phyloP scores from a whole-genome alignment of 192 early-diverging fungal species.

The Backusella tuberculispora region DNA sequence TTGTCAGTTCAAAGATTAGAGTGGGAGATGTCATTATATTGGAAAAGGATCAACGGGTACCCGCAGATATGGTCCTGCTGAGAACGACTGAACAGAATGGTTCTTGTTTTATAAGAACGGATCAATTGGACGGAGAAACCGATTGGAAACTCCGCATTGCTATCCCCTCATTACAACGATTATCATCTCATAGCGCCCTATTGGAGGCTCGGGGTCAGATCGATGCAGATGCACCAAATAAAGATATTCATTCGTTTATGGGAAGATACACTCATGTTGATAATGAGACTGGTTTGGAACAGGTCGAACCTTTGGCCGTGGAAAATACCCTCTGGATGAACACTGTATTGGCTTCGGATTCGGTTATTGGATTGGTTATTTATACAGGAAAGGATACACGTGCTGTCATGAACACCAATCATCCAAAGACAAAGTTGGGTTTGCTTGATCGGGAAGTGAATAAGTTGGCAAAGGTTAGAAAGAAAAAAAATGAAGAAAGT shows the following conservation, averaged over 20 bases:
- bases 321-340: slow-evolving; percentile 97
- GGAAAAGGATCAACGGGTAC: slow-evolving; percentile 86
- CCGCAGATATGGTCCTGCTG: slow-evolving; percentile 89
- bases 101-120: slow-evolving; percentile 94
- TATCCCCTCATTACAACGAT: slow-evolving; percentile 78
- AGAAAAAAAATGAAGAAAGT: no score
- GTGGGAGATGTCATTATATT: slow-evolving; percentile 90
- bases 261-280: slow-evolving; percentile 65
- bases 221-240: slow-evolving; percentile 88
- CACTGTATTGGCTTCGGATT: slow-evolving; percentile 91
- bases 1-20: slow-evolving; percentile 80
- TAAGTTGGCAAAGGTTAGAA: slow-evolving; percentile 77
- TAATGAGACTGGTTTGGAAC: slow-evolving; percentile 27
- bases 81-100: slow-evolving; percentile 83
- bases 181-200: slow-evolving; percentile 62
- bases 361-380: slow-evolving; percentile 82
- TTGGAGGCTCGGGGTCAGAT: slow-evolving; percentile 68
- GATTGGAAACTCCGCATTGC: slow-evolving; percentile 96
- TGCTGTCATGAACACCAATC: slow-evolving; percentile 95
- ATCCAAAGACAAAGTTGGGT: slow-evolving; percentile 90
- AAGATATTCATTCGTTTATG: slow-evolving; percentile 92
- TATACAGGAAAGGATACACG: slow-evolving; percentile 95
- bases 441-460: slow-evolving; percentile 91
- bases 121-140: slow-evolving; percentile 97
- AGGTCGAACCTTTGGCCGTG: slow-evolving; percentile 71